A percentile compares a stretch with the other conserved stretches of the same genome.
Conservation (phyloP, 1,284 basidiomycete genomes). For the Rhizopogon hawkerae region DNA sequence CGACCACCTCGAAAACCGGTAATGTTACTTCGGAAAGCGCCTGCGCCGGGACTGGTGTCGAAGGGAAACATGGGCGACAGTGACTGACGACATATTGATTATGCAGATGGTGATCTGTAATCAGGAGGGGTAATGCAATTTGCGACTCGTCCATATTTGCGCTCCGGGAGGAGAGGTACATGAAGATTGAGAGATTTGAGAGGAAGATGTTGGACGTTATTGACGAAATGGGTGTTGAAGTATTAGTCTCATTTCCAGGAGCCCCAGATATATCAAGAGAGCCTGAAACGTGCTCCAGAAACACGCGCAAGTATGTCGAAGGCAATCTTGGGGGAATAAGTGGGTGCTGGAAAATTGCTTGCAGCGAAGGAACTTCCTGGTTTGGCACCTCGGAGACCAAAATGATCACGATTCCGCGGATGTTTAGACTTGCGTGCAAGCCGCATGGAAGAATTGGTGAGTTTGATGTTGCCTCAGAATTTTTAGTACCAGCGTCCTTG, state of each 20-base stretch:
- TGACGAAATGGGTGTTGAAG: slow-evolving; percentile 5
- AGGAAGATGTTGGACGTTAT: slow-evolving; percentile 29
- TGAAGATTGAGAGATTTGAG: slow-evolving; percentile 47
- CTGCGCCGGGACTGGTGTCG: slow-evolving; percentile 12
- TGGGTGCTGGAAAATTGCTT: slow-evolving; percentile 44
- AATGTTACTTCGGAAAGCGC: slow-evolving; percentile 25
- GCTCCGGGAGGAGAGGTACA: slow-evolving; percentile 27
- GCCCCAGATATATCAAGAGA: slow-evolving; percentile 20
- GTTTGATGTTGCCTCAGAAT: slow-evolving; percentile 7
- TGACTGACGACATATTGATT: slow-evolving; percentile 39
- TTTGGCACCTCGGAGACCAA: slow-evolving; percentile 27
- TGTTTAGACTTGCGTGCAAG: slow-evolving; percentile 29
- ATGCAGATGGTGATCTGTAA: slow-evolving; percentile 53
- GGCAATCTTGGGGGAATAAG: slow-evolving; percentile 43
- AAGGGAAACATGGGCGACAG: slow-evolving; percentile 31
- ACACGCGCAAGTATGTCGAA: slow-evolving; percentile 46
- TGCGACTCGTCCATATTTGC: slow-evolving; percentile 18
- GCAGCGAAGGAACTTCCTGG: slow-evolving; percentile 18
- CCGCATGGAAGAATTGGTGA: slow-evolving; percentile 13
- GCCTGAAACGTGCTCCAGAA: slow-evolving; percentile 44
- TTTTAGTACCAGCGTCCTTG: slow-evolving; percentile 16
- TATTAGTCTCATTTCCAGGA: slow-evolving; percentile 8
- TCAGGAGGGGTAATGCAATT: slow-evolving; percentile 48
- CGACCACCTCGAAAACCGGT: slow-evolving; percentile 48
- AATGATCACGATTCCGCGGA: slow-evolving; percentile 45